phyloP scores from a whole-genome alignment of 1,139 yeast species.

The Pneumocystis jirovecii region DNA sequence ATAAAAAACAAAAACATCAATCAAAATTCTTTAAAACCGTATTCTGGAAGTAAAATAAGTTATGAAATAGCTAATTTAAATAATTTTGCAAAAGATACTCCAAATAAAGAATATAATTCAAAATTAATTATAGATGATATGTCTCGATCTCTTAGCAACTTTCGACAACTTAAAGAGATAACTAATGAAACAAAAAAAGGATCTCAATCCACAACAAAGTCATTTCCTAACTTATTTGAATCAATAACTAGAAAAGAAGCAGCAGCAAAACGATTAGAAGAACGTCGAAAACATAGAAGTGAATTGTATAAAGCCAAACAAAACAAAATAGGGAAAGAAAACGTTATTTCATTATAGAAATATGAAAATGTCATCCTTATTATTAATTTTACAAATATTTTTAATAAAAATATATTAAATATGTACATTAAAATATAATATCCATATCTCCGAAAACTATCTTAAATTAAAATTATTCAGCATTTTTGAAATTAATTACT shows the following conservation, averaged over 20 bases:
- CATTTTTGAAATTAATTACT: not conserved
- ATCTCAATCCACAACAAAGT: not conserved
- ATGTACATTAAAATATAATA: conserved; percentile 4
- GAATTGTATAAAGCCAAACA: not conserved
- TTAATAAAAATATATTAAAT: conserved; percentile 4
- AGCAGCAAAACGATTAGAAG: not conserved
- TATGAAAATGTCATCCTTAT: not conserved
- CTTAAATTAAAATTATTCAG: not conserved
- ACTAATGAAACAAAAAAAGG: not conserved
- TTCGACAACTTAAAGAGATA: not conserved
- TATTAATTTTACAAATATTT: not conserved
- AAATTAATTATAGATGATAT: not conserved
- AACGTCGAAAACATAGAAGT: not conserved
- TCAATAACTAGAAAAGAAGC: not conserved
- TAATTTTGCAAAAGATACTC: not conserved
- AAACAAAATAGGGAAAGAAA: not conserved
- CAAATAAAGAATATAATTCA: not conserved
- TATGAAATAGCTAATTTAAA: not conserved
- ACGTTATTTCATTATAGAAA: not conserved
- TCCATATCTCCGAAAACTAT: not conserved
- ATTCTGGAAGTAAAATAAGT: not conserved
- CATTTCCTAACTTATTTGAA: not conserved
- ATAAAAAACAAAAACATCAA: not conserved
- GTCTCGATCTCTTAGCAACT: not conserved
- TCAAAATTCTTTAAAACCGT: not conserved